A percentile compares a stretch with the other conserved stretches of the same genome.
Evolutionary conservation across 495 filamentous ascomycete species (phyloP).

Genomic region (Evansstolkia leycettana): DNA sequence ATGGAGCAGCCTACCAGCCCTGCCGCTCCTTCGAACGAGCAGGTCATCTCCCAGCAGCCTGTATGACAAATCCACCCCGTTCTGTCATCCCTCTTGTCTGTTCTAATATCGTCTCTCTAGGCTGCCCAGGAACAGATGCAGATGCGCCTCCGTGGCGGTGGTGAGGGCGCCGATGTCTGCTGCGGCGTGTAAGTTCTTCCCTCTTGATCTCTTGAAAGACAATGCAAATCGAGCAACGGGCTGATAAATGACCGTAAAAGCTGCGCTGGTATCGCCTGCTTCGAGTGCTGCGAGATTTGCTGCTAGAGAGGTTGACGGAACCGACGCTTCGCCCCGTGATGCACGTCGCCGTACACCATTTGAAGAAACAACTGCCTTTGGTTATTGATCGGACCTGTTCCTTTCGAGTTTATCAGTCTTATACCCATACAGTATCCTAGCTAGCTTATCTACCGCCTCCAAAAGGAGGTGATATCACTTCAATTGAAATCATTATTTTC

Average conservation of each 20-base stretch:
- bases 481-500: too few relatives aligned
- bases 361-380: too few relatives aligned
- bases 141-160: conserved; percentile 14
- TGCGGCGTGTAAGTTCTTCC: conserved; percentile 10
- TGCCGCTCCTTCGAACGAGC: conserved; percentile 5
- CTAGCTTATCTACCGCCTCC: too few relatives aligned
- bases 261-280: conserved; percentile 12
- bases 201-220: not conserved
- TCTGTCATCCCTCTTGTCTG: not conserved
- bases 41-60: conserved; percentile 5
- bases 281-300: conserved; percentile 15
- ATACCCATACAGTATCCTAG: too few relatives aligned
- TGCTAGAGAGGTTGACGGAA: too few relatives aligned
- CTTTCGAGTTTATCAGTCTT: too few relatives aligned
- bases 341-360: too few relatives aligned
- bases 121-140: conserved; percentile 5
- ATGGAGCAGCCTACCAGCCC: conserved; percentile 14
- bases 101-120: conserved; percentile 1
- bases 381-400: too few relatives aligned
- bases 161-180: conserved; percentile 9
- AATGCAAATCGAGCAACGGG: not conserved
- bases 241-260: conserved; percentile 3
- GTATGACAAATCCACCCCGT: conserved; percentile 1
- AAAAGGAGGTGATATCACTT: too few relatives aligned
- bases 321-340: too few relatives aligned